phyloP scores from a whole-genome alignment of 1,284 basidiomycete species.

The Irpex rosettiformis region DNA sequence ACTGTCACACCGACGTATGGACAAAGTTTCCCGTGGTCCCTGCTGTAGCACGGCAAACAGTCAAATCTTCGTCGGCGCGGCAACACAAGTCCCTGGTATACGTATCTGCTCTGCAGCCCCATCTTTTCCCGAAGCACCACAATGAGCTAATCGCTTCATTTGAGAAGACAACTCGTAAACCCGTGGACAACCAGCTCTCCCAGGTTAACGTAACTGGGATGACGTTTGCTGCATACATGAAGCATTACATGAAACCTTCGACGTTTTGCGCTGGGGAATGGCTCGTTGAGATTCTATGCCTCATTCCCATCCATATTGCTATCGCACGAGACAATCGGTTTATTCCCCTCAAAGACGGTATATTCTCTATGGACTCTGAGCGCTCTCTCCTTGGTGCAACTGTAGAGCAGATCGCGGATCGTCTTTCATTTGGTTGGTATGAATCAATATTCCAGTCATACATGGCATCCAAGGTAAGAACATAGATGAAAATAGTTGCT shows the following conservation, averaged over 20 bases:
- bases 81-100: constrained; percentile 36
- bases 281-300: constrained; percentile 57
- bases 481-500: no score
- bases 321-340: constrained; percentile 57
- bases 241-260: constrained; percentile 16
- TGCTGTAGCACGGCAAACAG: constrained; percentile 46
- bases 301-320: constrained; percentile 64
- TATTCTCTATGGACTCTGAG: constrained; percentile 47
- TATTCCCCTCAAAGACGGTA: constrained; percentile 56
- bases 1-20: constrained; percentile 61
- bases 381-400: constrained; percentile 53
- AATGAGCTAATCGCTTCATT: constrained; percentile 42
- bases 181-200: constrained; percentile 40
- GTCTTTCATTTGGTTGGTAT: constrained; percentile 61
- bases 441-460: constrained; percentile 63
- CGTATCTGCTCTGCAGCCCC: constrained; percentile 35
- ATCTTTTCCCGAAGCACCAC: constrained; percentile 40
- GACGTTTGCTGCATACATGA: constrained; percentile 14
- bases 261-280: constrained; percentile 53
- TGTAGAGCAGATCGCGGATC: constrained; percentile 53
- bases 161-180: constrained; percentile 47
- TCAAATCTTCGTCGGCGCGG: constrained; percentile 32
- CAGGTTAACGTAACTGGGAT: constrained; percentile 33
- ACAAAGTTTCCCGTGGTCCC: constrained; percentile 57
- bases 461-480: constrained; percentile 48